phyloP scores from a whole-genome alignment of 768 basidiomycete species.

The Pisolithus tinctorius region DNA sequence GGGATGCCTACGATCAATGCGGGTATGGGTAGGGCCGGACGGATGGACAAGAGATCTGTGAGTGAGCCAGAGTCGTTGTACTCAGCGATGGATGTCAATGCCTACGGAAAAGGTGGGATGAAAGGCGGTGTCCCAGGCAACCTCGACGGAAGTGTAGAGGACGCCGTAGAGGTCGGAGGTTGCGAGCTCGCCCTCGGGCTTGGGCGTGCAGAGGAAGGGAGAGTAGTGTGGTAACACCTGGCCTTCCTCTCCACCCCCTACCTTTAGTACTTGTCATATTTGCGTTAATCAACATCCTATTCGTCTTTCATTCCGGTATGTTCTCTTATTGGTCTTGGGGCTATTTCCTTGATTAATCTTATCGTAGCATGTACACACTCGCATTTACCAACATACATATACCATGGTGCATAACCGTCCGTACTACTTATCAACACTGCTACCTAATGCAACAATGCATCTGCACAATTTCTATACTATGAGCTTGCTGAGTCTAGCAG shows the following conservation, averaged over 20 bases:
- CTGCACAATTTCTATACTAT: too few relatives aligned
- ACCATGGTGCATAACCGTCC: background rate
- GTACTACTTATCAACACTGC: background rate
- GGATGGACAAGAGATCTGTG: background rate
- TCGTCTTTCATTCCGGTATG: background rate
- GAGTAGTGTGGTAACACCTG: slow-evolving; percentile 22
- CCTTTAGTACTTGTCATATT: background rate
- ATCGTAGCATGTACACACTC: background rate
- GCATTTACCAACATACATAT: background rate
- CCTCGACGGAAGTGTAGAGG: slow-evolving; percentile 16
- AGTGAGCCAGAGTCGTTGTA: background rate
- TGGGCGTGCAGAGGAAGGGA: slow-evolving; percentile 27
- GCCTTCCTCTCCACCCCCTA: background rate
- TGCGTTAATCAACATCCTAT: background rate
- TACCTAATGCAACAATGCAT: background rate
- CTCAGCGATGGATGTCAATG: background rate
- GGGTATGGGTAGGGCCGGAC: background rate
- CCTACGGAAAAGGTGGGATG: slow-evolving; percentile 6
- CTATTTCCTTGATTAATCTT: background rate
- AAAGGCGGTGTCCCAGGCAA: slow-evolving; percentile 7
- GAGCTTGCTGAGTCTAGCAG: too few relatives aligned
- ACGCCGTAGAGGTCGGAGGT: slow-evolving; percentile 17
- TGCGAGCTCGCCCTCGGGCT: slow-evolving; percentile 23
- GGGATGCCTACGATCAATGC: too few relatives aligned
- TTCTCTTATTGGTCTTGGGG: background rate